These are phyloP conservation scores for Debaryomyces tyrocola DNA, from an alignment of 805 yeast genomes.

Conservation along the genomic window DNA sequence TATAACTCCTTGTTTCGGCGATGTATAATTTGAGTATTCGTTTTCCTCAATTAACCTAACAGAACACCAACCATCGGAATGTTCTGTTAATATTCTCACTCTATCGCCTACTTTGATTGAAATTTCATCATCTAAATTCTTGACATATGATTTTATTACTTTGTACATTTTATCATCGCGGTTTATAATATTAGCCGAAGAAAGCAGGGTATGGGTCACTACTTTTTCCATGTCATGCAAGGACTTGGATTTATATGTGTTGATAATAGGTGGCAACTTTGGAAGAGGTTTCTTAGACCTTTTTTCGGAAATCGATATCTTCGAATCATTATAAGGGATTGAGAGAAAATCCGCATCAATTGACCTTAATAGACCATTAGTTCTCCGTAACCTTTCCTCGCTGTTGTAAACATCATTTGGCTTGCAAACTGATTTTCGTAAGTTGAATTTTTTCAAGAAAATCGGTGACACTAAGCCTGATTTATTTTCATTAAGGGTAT, in stretches of 20 bases:
- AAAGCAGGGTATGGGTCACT: constrained; percentile 6
- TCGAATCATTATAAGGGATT: constrained; percentile 2
- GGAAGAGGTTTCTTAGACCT: constrained; percentile 15
- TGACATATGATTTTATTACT: constrained; percentile 27
- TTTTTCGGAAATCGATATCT: constrained; percentile 1
- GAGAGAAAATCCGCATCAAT: constrained; percentile 3
- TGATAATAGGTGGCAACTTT: constrained; percentile 13
- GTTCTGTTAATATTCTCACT: constrained; percentile 22
- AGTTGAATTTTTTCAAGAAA: constrained; percentile 32
- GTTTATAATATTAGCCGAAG: background rate
- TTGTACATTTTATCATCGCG: constrained; percentile 10
- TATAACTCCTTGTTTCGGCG: constrained; percentile 28
- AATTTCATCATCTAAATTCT: constrained; percentile 34
- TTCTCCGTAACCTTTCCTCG: background rate
- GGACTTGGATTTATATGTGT: constrained; percentile 6
- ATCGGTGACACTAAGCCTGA: constrained; percentile 25
- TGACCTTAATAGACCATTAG: constrained; percentile 2
- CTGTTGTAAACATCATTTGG: background rate
- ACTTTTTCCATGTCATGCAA: constrained; percentile 12
- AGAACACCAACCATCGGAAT: constrained; percentile 42
- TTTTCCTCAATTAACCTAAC: constrained; percentile 14
- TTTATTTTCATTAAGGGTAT: background rate
- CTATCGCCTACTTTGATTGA: constrained; percentile 29
- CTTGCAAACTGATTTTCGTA: constrained; percentile 14
- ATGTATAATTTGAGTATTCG: background rate